Base-by-base conservation (phyloP, 2,329 filamentous ascomycete species). In the Alternaria angustiovoidea region DNA sequence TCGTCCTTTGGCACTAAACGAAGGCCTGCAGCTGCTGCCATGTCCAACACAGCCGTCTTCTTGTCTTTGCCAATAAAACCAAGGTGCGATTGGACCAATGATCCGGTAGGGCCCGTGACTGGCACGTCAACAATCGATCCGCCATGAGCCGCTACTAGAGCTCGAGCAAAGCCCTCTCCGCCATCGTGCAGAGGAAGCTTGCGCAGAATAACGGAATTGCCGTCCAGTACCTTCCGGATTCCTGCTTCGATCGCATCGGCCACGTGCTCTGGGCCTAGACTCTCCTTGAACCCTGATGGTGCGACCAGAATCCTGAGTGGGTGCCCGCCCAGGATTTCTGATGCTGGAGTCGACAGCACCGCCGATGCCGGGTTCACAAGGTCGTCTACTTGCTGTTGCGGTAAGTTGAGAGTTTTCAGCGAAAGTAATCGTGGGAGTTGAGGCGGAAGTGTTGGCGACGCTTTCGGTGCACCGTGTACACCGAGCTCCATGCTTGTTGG, bases 231-330 rank as follows among this genome's bases (percentile, higher is more conserved):
- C 16, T 79, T 78, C 0, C 81, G 73, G 22, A 85, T 79, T 2
- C 83, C 84, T 4, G 74, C 73, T 64, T 84, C 82, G 56, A 86
- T 86, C 55, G 83, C 84, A 57, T 83, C 78, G 0, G 84, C 83
- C 1, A 83, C 83, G n/a, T 77, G 74, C 14, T 81, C 75, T 3
- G 84, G 82, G 16, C 81, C 78, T 4, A 86, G 79, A 49, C 83
- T 85, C 26, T 84, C 84, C 59, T 86, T 86, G 77, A 86, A 86
- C 2, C 84, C 84, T 0, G 83, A 85, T 0, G 84, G 84, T 16
- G 82, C 83, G 38, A 86, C 78, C 49, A 86, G 78, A 24, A 86
- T 76, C 34, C 74, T 62, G 7, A 75, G 60, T 24, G 68, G 65
- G 38, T 68, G 65, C 20, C 61, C 68, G 26, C 55, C 52, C 3